phyloP scores from a whole-genome alignment of 2,329 filamentous ascomycete species.

The Aspergillus oerlinghausenensis region DNA sequence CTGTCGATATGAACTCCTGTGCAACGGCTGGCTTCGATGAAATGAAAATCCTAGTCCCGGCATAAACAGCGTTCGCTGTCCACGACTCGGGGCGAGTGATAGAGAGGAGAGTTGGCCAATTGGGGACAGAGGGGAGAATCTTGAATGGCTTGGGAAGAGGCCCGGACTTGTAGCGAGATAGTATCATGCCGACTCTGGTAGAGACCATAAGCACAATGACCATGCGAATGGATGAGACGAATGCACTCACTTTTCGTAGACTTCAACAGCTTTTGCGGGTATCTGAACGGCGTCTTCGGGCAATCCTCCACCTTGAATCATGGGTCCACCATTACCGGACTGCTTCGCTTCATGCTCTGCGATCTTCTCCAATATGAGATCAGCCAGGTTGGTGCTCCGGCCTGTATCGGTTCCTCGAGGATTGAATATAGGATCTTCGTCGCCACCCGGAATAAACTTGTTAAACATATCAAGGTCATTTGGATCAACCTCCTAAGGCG shows the following conservation, averaged over 20 bases:
- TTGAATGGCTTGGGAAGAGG: slow-evolving; percentile 97
- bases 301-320: slow-evolving; percentile 51
- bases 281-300: slow-evolving; percentile 80
- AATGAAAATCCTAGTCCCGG: slow-evolving; percentile 88
- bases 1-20: slow-evolving; percentile 78
- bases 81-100: slow-evolving; percentile 76
- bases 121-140: slow-evolving; percentile 83
- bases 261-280: slow-evolving; percentile 86
- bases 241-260: slow-evolving; percentile 73
- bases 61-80: slow-evolving; percentile 79
- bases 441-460: slow-evolving; percentile 74
- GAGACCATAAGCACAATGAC: slow-evolving; percentile 7
- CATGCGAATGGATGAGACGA: neutral
- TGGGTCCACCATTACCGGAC: slow-evolving; percentile 37
- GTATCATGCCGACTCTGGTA: slow-evolving; percentile 71
- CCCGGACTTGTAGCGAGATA: slow-evolving; percentile 93
- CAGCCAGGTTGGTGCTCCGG: slow-evolving; percentile 74
- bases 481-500: slow-evolving; percentile 69
- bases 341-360: slow-evolving; percentile 77
- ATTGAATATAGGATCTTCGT: slow-evolving; percentile 68
- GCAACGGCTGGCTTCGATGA: slow-evolving; percentile 74
- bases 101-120: slow-evolving; percentile 84
- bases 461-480: slow-evolving; percentile 86
- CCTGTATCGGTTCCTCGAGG: slow-evolving; percentile 46
- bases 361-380: slow-evolving; percentile 91